phyloP scores from a whole-genome alignment of 2,329 filamentous ascomycete genomes.

The Hypoxylon rubiginosum region DNA sequence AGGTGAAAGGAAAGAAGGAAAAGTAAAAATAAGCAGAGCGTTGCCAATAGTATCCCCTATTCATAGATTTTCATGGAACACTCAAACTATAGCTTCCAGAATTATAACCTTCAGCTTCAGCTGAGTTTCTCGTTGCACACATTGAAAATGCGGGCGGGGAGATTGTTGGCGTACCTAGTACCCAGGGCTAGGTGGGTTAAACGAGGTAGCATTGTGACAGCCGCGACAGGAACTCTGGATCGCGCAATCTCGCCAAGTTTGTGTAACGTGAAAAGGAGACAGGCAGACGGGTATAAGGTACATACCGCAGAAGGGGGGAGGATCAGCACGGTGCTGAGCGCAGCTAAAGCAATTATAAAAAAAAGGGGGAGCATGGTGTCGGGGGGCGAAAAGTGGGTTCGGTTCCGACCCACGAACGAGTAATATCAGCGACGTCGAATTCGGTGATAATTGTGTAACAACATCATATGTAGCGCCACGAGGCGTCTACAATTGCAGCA shows the following conservation, averaged over 20 bases:
- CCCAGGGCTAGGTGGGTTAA: not conserved
- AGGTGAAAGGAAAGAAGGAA: slow-evolving; percentile 2
- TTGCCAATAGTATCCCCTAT: slow-evolving; percentile 1
- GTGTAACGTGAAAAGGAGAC: slow-evolving; percentile 14
- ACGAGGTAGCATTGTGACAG: slow-evolving; percentile 10
- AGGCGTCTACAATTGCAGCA: slow-evolving; percentile 18
- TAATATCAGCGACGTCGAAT: not conserved
- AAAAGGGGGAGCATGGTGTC: not conserved
- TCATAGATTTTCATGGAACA: slow-evolving; percentile 12
- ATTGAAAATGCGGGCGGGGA: not conserved
- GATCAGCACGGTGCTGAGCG: slow-evolving; percentile 5
- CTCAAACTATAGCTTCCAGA: not conserved
- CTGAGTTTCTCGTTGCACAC: slow-evolving; percentile 8
- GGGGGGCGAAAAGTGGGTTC: slow-evolving; percentile 7
- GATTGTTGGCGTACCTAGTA: slow-evolving; percentile 4
- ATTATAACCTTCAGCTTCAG: not conserved
- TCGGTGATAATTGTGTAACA: slow-evolving; percentile 18
- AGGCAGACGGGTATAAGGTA: not conserved
- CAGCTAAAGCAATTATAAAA: not conserved
- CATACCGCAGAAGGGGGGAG: not conserved
- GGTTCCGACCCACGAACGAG: slow-evolving; percentile 10
- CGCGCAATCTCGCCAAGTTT: slow-evolving; percentile 11
- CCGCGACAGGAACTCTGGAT: slow-evolving; percentile 20
- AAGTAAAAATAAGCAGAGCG: slow-evolving; percentile 3
- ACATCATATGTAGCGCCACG: slow-evolving; percentile 24